Evolutionary conservation across 768 basidiomycete genomes (phyloP), one percentile per base, ranked within the genome.

Genomic region (Mycena metata): DNA sequence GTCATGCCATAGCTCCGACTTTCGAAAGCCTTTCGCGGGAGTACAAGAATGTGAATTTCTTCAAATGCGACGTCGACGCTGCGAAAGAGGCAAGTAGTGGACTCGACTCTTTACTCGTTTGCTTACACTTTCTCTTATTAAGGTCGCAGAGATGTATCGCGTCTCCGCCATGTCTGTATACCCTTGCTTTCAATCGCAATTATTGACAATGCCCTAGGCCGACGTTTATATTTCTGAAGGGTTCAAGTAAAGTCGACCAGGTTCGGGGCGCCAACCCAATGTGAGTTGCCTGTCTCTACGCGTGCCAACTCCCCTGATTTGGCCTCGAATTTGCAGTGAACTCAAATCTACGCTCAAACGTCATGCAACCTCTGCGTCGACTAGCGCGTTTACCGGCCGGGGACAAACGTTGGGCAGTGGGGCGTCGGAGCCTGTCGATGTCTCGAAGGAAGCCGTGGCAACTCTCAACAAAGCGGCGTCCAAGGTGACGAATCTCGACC

Each of bases 61-160:
- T 95, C 74, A 96, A 96, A 76, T 92, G 90, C 72, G 93, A 94
- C 73, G 89, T 94, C 19, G 93, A 95, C 72, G 86, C 85, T 55
- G 89, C 89, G 21, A 78, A 72, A 70, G 94, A 94, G 47, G 90
- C 96, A 10, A 39, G 39, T 39, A 10, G 11, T 39, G 11, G 39
- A 10, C 39, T 39, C 9, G 39, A 11, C 3, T 39, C 39, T 10
- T 39, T 4, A 30, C 30, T 30, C 30, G 30, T 6, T 30, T 30
- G 30, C 30, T 30, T 30, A 30, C 30, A 30, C 30, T 30, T 30
- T 30, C 30, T 30, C 30, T 30, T 30, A 30, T 30, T 30, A 30
- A 30, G 30, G 39, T 39, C 30, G 89, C 94, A 10, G 74, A 81
- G 35, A 56, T 79, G 46, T 93, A 94, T 76, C 79, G 78, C 5